Evolutionary conservation across 306 rosid species (phyloP).

Genomic region (Mucuna pruriens): DNA sequence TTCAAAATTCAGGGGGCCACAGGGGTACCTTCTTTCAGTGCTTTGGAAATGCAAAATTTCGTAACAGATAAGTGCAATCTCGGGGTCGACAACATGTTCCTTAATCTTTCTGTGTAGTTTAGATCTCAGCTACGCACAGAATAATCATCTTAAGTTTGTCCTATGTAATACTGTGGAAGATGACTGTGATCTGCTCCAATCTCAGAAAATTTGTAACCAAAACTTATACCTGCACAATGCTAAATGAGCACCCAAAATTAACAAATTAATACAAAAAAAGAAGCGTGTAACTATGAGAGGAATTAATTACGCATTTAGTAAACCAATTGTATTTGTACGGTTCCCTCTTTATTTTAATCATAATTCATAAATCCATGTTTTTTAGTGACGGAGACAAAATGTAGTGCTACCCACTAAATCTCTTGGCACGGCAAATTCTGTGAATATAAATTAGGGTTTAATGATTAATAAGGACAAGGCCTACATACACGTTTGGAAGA

Average conservation of each 20-base stretch:
- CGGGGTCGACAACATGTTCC: slow-evolving; percentile 31
- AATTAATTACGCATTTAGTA: neutral
- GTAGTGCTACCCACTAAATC: slow-evolving; percentile 39
- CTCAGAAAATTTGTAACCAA: neutral
- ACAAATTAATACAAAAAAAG: neutral
- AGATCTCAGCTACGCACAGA: slow-evolving; percentile 26
- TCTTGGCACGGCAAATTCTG: slow-evolving; percentile 35
- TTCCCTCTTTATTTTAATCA: neutral
- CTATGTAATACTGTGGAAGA: slow-evolving; percentile 9
- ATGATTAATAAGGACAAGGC: slow-evolving; percentile 50
- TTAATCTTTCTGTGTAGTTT: neutral
- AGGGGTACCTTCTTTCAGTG: slow-evolving; percentile 34
- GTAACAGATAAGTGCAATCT: slow-evolving; percentile 11
- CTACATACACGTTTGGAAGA: slow-evolving; percentile 41
- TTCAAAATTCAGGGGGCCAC: slow-evolving; percentile 32
- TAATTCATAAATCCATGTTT: neutral
- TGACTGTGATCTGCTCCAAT: slow-evolving; percentile 19
- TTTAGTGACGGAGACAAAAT: slow-evolving; percentile 7
- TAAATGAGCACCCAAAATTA: slow-evolving; percentile 20
- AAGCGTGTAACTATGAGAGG: slow-evolving; percentile 12
- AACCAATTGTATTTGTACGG: neutral
- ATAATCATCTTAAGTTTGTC: neutral
- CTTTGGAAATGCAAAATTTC: slow-evolving; percentile 42
- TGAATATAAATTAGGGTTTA: slow-evolving; percentile 32
- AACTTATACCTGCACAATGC: neutral